Evolutionary conservation across 1,284 basidiomycete genomes (phyloP).

Genomic region (Tremellales sp.): DNA sequence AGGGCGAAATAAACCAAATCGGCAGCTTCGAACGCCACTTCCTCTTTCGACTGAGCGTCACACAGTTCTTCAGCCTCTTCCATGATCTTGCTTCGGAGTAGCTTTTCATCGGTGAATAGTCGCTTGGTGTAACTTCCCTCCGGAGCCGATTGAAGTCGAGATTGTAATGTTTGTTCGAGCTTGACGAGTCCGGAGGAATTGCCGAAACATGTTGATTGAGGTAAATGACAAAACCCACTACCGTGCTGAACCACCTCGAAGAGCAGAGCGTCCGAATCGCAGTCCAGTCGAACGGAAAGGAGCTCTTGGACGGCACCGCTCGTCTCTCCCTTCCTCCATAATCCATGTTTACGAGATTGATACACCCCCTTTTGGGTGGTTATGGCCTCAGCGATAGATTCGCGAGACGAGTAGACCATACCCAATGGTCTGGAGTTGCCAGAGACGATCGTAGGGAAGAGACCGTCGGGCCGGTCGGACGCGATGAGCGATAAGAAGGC

Average conservation of each 20-base stretch:
- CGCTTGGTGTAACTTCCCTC: slow-evolving; percentile 88
- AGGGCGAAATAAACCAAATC: slow-evolving; percentile 94
- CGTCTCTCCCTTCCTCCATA: slow-evolving; percentile 97
- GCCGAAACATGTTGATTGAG: slow-evolving; percentile 76
- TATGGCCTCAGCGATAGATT: slow-evolving; percentile 84
- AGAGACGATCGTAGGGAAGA: slow-evolving; percentile 84
- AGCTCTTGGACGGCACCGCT: slow-evolving; percentile 91
- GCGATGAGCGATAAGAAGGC: slow-evolving; percentile 75
- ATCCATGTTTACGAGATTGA: slow-evolving; percentile 90
- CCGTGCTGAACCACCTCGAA: slow-evolving; percentile 90
- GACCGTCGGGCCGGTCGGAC: slow-evolving; percentile 86
- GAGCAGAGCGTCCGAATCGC: slow-evolving; percentile 88
- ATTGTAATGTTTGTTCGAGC: slow-evolving; percentile 74
- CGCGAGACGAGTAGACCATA: slow-evolving; percentile 91
- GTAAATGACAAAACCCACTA: slow-evolving; percentile 89
- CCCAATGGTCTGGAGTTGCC: slow-evolving; percentile 76
- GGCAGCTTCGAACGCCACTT: slow-evolving; percentile 93
- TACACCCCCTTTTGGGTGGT: slow-evolving; percentile 87
- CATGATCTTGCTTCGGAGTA: slow-evolving; percentile 90
- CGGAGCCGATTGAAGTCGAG: slow-evolving; percentile 71
- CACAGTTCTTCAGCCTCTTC: slow-evolving; percentile 98
- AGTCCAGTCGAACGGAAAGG: slow-evolving; percentile 78
- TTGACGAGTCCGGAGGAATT: slow-evolving; percentile 69
- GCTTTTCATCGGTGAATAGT: slow-evolving; percentile 74
- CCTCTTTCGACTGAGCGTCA: slow-evolving; percentile 70